phyloP scores from a whole-genome alignment of 176 grass and related monocot species.

The Raddia distichophylla region DNA sequence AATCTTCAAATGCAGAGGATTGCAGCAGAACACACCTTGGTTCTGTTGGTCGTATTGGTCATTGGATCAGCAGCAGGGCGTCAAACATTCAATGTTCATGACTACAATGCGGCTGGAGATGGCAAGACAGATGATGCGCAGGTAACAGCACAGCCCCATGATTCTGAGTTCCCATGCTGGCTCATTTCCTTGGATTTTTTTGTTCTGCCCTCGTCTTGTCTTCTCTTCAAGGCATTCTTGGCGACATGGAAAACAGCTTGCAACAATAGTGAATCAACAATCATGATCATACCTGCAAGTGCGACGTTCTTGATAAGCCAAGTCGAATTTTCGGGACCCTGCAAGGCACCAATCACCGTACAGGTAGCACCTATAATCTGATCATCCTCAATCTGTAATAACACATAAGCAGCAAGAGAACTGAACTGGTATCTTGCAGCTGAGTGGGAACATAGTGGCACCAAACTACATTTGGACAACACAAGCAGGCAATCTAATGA shows the following conservation, averaged over 20 bases:
- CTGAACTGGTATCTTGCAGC: constrained; percentile 38
- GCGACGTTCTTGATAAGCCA: constrained; percentile 47
- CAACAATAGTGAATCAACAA: background rate
- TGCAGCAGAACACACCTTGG: background rate
- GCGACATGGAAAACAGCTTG: constrained; percentile 58
- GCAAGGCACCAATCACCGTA: constrained; percentile 44
- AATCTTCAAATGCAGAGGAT: background rate
- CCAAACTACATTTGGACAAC: constrained; percentile 53
- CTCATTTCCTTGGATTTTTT: background rate
- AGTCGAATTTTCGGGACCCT: constrained; percentile 46
- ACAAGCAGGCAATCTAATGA: constrained; percentile 37
- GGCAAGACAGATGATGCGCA: constrained; percentile 53
- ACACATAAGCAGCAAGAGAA: background rate
- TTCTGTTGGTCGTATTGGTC: constrained; percentile 30
- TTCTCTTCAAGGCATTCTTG: constrained; percentile 47
- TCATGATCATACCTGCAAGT: constrained; percentile 45
- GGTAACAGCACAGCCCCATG: constrained; percentile 31
- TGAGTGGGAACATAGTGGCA: constrained; percentile 61
- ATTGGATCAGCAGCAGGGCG: background rate
- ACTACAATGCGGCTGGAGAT: constrained; percentile 52
- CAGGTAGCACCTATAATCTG: constrained; percentile 40
- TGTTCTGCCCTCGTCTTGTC: too few relatives aligned
- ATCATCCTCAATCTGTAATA: background rate
- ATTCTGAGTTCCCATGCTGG: background rate
- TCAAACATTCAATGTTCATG: constrained; percentile 34